Percentiles rank a stretch among this genome's conserved stretches.
Conservation (phyloP, 805 yeast species). For the Candida dajiaensis region DNA sequence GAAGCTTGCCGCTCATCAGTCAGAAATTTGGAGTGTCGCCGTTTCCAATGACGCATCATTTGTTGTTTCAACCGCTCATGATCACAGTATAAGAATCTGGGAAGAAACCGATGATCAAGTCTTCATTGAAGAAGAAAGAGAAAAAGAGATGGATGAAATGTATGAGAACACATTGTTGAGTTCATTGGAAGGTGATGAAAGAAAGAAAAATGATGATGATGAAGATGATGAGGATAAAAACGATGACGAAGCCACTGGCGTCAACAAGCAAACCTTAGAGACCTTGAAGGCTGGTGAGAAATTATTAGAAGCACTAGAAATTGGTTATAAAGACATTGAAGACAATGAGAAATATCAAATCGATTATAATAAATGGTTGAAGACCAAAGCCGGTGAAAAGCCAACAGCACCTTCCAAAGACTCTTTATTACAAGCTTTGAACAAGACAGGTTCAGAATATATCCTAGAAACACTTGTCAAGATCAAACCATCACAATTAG, state of each 20-base stretch:
- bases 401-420: conserved; percentile 61
- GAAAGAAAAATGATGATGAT: conserved; percentile 31
- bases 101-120: conserved; percentile 88
- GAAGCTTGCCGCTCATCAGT: conserved; percentile 77
- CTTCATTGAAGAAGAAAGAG: conserved; percentile 95
- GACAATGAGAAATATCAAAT: conserved; percentile 44
- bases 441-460: conserved; percentile 67
- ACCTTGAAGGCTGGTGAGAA: conserved; percentile 50
- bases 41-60: conserved; percentile 65
- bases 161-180: conserved; percentile 77
- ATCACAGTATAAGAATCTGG: conserved; percentile 93
- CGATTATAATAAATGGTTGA: conserved; percentile 35
- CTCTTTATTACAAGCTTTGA: conserved; percentile 68
- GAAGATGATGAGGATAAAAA: conserved; percentile 35
- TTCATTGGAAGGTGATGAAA: conserved; percentile 55
- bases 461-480: conserved; percentile 65
- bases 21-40: conserved; percentile 93
- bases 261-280: conserved; percentile 79
- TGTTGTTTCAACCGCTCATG: conserved; percentile 84
- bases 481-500: conserved; percentile 79
- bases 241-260: conserved; percentile 54
- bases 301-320: conserved; percentile 26
- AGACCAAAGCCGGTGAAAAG: conserved; percentile 38
- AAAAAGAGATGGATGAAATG: conserved; percentile 88
- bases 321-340: conserved; percentile 68